Evolutionary conservation across 257 asterid genomes (phyloP).

Genomic region (Linaria vulgaris): DNA sequence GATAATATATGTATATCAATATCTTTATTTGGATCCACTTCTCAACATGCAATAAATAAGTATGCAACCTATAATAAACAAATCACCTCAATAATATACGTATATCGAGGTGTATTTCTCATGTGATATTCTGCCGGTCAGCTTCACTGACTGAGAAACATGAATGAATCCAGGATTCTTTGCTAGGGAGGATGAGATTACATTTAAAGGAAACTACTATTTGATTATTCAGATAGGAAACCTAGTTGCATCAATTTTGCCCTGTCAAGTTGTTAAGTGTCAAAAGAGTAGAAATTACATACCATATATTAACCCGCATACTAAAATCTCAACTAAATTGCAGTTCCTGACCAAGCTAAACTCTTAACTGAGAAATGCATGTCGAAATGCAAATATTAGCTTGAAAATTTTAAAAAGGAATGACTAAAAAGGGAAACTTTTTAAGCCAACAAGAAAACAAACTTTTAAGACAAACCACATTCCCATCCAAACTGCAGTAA

Average conservation of each 20-base stretch:
- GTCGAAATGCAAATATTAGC: background rate
- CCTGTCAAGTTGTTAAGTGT: background rate
- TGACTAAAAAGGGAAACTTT: background rate
- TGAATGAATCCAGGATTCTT: background rate
- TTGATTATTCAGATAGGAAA: background rate
- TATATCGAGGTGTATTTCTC: no score
- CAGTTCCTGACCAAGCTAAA: background rate
- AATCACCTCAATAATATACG: background rate
- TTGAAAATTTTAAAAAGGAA: background rate
- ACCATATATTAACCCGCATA: background rate
- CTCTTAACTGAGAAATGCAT: background rate
- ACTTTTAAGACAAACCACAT: background rate
- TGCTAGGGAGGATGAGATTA: background rate
- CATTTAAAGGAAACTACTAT: background rate
- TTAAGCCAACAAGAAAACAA: background rate
- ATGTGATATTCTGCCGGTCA: no score
- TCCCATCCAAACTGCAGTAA: background rate
- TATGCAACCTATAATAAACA: background rate
- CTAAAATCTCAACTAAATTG: background rate
- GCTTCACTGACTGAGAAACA: no score
- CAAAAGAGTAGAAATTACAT: background rate
- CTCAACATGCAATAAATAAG: background rate
- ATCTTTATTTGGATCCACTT: conserved; percentile 2
- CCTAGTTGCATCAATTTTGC: background rate
- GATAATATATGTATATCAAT: background rate